phyloP scores from a whole-genome alignment of 148 eudicot species.

The Nyssa sinensis region DNA sequence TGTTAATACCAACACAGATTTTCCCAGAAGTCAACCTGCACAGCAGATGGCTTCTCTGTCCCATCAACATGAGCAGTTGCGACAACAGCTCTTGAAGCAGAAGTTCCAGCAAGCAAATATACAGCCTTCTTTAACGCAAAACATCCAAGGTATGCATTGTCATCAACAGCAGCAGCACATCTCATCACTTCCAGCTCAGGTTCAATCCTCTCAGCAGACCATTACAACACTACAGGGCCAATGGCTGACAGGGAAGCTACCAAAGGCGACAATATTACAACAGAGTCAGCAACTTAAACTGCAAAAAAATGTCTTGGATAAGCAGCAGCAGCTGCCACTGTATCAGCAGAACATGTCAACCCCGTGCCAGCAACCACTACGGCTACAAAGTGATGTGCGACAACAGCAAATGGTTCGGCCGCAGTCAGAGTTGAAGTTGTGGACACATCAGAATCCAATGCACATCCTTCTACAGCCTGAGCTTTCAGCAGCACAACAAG shows the following conservation, averaged over 20 bases:
- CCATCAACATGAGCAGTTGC: constrained; percentile 9
- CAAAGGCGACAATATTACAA: neutral
- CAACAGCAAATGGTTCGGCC: no score
- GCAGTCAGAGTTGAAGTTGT: neutral
- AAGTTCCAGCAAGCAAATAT: neutral
- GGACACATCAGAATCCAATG: constrained; percentile 1
- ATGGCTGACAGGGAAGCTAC: neutral
- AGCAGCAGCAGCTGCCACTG: neutral
- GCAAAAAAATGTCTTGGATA: no score
- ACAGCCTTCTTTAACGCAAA: constrained; percentile 1
- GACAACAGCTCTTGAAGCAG: constrained; percentile 10
- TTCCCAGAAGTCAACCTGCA: neutral
- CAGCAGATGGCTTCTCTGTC: constrained; percentile 1
- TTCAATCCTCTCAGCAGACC: constrained; percentile 2
- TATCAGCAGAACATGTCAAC: constrained; percentile 5
- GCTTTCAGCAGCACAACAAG: neutral
- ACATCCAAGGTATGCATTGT: neutral
- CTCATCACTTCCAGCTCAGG: neutral
- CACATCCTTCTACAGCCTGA: neutral
- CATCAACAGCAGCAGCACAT: neutral
- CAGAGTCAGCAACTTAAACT: neutral
- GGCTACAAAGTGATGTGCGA: neutral
- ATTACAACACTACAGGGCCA: constrained; percentile 2
- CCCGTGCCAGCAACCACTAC: neutral
- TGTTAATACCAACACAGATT: neutral